Conservation (phyloP, 2,329 filamentous ascomycete species). For the Microthyrium microscopicum region DNA sequence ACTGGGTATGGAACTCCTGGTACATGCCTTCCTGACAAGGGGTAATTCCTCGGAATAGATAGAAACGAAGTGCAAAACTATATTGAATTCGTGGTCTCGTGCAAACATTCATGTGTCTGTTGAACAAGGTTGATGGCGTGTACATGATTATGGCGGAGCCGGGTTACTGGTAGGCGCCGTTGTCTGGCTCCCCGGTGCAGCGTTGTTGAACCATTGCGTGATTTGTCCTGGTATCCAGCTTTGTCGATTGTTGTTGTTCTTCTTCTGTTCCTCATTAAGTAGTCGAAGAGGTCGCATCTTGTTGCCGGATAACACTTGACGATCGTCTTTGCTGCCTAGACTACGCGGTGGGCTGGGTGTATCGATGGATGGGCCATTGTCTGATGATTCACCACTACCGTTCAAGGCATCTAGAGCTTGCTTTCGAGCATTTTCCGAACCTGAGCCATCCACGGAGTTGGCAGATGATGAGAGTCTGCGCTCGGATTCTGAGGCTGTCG, state of each 20-base stretch:
- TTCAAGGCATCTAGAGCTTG: slow-evolving; percentile 7
- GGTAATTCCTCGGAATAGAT: too few relatives aligned
- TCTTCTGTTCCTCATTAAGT: slow-evolving; percentile 41
- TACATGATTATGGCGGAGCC: too few relatives aligned
- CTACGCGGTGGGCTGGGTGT: slow-evolving; percentile 38
- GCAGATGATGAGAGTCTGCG: slow-evolving; percentile 15
- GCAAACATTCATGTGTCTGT: too few relatives aligned
- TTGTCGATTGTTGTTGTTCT: slow-evolving; percentile 27
- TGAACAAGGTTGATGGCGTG: too few relatives aligned
- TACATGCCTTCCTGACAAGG: too few relatives aligned
- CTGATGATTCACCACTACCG: neutral
- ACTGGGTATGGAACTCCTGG: too few relatives aligned
- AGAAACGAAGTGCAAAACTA: too few relatives aligned
- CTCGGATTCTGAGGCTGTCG: slow-evolving; percentile 21
- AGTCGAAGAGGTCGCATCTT: slow-evolving; percentile 75
- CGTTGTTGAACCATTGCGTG: slow-evolving; percentile 27
- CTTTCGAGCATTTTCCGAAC: slow-evolving; percentile 1
- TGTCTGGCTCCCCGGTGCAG: slow-evolving; percentile 7
- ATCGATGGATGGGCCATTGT: slow-evolving; percentile 14
- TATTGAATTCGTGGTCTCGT: too few relatives aligned
- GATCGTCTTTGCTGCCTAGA: slow-evolving; percentile 23
- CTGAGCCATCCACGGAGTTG: slow-evolving; percentile 1
- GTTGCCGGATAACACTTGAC: slow-evolving; percentile 32
- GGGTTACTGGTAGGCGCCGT: too few relatives aligned
- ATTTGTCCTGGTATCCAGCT: slow-evolving; percentile 23